Evolutionary conservation across 2,329 filamentous ascomycete species (phyloP).

Genomic region (Alternaria sp.): DNA sequence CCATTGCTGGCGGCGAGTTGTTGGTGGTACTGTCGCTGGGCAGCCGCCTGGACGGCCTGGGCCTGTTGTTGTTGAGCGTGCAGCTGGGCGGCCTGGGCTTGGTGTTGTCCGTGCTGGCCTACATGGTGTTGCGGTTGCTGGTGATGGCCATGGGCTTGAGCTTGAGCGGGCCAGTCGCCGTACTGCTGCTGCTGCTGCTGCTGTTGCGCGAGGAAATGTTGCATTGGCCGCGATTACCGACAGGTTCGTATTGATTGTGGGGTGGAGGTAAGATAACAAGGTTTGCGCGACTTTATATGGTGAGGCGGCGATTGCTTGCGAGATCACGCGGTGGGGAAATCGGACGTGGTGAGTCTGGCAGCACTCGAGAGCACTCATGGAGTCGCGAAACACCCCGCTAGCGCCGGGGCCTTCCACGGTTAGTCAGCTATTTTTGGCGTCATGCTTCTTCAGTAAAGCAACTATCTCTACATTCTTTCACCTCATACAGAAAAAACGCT

Average conservation of each 20-base stretch:
- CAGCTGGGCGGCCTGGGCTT: constrained; percentile 55
- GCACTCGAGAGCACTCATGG: constrained; percentile 31
- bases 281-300: constrained; percentile 5
- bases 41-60: constrained; percentile 58
- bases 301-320: constrained; percentile 11
- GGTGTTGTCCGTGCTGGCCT: constrained; percentile 48
- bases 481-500: background rate
- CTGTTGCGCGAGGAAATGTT: constrained; percentile 69
- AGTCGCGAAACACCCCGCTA: constrained; percentile 32
- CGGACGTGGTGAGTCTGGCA: constrained; percentile 23
- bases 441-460: background rate
- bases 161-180: constrained; percentile 46
- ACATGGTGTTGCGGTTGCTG: constrained; percentile 49
- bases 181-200: constrained; percentile 67
- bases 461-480: background rate
- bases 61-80: constrained; percentile 46
- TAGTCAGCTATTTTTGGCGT: background rate
- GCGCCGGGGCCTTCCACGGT: background rate
- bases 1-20: constrained; percentile 73
- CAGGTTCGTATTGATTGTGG: constrained; percentile 13
- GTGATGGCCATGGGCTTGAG: constrained; percentile 54
- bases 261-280: constrained; percentile 5
- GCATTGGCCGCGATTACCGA: constrained; percentile 50
- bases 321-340: constrained; percentile 16
- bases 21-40: constrained; percentile 67